These are phyloP conservation scores for Eucalyptus lansdowneana DNA, from an alignment of 345 rosid genomes.

Conservation along the genomic window DNA sequence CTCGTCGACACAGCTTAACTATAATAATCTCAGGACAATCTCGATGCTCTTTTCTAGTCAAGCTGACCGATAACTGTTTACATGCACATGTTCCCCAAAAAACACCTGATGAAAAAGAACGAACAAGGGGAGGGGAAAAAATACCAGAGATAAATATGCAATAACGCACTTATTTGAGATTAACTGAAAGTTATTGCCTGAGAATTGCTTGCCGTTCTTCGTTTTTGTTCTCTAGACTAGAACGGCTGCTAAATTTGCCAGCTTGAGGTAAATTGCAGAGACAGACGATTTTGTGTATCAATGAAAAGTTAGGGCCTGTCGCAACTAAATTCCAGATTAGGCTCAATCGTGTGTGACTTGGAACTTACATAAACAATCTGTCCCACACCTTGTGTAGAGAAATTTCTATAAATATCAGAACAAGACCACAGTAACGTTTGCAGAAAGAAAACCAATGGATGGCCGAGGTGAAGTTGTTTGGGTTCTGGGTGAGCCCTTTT, in stretches of 20 bases:
- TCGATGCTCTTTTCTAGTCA: background rate
- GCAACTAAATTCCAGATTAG: background rate
- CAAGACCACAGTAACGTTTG: background rate
- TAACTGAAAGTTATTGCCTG: background rate
- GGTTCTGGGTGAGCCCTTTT: slow-evolving; percentile 9
- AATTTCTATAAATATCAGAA: background rate
- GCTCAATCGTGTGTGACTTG: background rate
- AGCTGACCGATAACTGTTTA: background rate
- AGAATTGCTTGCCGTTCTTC: background rate
- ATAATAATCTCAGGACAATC: background rate
- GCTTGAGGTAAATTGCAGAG: background rate
- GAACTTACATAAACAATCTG: background rate
- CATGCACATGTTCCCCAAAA: background rate
- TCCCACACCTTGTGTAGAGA: background rate
- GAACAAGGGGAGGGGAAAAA: background rate
- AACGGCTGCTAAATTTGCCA: background rate
- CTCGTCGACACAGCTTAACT: background rate
- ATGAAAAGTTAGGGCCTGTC: background rate
- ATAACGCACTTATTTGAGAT: background rate
- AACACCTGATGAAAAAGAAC: background rate
- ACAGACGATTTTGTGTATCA: background rate
- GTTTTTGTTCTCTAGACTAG: background rate
- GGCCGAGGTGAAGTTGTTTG: background rate
- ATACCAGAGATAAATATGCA: background rate
- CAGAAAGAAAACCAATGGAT: background rate